Conservation (phyloP, 495 filamentous ascomycete genomes). For the Hypoxylon perforatum region DNA sequence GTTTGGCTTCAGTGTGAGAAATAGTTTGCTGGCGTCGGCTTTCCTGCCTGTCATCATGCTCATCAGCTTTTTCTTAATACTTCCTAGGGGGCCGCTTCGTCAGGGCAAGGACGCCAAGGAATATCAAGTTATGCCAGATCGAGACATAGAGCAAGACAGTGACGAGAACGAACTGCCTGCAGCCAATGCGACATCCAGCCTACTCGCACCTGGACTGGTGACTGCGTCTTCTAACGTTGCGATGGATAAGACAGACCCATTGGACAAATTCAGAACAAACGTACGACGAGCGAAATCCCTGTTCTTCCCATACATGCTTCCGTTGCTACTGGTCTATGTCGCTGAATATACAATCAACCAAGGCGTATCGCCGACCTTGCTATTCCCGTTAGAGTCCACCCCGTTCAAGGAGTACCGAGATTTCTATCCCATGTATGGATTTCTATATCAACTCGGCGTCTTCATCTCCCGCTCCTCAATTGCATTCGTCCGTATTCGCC, state of each 20-base stretch:
- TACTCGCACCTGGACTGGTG: constrained; percentile 49
- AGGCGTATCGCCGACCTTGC: constrained; percentile 86
- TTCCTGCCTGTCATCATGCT: constrained; percentile 85
- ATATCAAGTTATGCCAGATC: constrained; percentile 56
- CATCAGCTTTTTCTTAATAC: constrained; percentile 80
- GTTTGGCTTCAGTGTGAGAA: constrained; percentile 74
- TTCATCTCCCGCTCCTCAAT: constrained; percentile 92
- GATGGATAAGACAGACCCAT: constrained; percentile 32
- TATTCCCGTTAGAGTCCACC: constrained; percentile 79
- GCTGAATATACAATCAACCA: constrained; percentile 98
- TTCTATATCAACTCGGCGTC: constrained; percentile 93
- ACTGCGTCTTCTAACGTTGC: constrained; percentile 45
- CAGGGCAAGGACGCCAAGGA: constrained; percentile 47
- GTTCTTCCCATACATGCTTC: constrained; percentile 78
- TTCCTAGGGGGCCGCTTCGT: constrained; percentile 72
- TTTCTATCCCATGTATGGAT: constrained; percentile 91
- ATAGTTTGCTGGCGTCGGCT: constrained; percentile 78
- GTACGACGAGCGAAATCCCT: constrained; percentile 55
- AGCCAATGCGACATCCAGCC: constrained; percentile 46
- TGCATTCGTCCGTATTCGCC: constrained; percentile 83
- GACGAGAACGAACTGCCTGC: constrained; percentile 48
- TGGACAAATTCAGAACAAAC: constrained; percentile 57
- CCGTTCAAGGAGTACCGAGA: constrained; percentile 85
- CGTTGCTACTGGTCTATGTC: constrained; percentile 89
- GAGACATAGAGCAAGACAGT: constrained; percentile 54